Evolutionary conservation across 2,329 filamentous ascomycete genomes (phyloP).

Genomic region (Salinomyces thailandicus): DNA sequence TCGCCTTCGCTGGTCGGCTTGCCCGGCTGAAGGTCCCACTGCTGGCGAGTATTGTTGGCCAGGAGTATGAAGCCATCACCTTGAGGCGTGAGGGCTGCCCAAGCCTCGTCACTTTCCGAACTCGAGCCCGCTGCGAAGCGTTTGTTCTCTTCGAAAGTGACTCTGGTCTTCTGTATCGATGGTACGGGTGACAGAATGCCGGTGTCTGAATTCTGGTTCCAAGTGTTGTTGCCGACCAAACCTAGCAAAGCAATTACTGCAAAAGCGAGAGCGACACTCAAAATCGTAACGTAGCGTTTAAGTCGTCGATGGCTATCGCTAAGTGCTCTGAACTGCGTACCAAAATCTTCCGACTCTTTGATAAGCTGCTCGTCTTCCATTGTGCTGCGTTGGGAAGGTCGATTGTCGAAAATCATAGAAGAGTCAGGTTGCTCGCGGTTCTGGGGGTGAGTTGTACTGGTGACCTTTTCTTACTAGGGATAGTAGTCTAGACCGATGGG

Average conservation of each 20-base stretch:
- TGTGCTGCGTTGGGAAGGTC: too few species aligned
- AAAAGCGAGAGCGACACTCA: slow-evolving; percentile 2
- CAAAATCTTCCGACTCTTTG: not conserved
- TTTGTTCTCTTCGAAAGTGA: slow-evolving; percentile 18
- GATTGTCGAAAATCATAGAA: too few species aligned
- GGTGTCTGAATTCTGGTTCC: not conserved
- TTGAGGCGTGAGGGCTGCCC: slow-evolving; percentile 18
- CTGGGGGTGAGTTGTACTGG: too few species aligned
- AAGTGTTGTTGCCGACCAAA: not conserved
- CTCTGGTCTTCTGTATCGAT: slow-evolving; percentile 3
- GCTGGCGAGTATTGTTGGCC: slow-evolving; percentile 10
- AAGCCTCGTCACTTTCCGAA: slow-evolving; percentile 19
- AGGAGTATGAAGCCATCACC: slow-evolving; percentile 27
- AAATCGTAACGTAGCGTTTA: not conserved
- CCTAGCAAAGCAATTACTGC: not conserved
- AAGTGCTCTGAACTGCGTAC: not conserved
- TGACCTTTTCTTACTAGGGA: too few species aligned
- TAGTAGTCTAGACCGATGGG: too few species aligned
- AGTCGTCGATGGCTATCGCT: not conserved
- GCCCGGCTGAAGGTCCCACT: slow-evolving; percentile 20
- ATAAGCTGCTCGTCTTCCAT: slow-evolving; percentile 4
- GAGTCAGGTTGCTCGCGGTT: too few species aligned
- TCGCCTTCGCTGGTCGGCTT: slow-evolving; percentile 16
- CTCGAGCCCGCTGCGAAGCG: slow-evolving; percentile 16
- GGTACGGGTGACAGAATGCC: not conserved